phyloP scores from a whole-genome alignment of 2,329 filamentous ascomycete genomes.

The Alternaria arborescens region DNA sequence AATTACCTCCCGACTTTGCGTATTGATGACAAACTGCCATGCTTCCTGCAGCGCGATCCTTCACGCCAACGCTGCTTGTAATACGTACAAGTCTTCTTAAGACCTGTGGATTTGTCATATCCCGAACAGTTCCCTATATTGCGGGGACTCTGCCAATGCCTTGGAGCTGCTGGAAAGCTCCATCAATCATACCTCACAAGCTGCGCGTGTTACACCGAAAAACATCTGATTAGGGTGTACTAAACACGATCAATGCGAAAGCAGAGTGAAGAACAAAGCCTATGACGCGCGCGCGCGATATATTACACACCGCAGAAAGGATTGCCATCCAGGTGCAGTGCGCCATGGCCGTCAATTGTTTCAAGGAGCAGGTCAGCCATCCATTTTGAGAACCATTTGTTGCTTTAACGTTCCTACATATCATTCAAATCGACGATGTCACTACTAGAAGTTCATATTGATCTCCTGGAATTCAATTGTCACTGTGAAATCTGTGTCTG shows the following conservation, averaged over 20 bases:
- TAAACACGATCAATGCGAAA: not conserved
- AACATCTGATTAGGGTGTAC: not conserved
- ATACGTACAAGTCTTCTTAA: not conserved
- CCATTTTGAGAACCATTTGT: too few relatives aligned
- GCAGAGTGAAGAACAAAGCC: not conserved
- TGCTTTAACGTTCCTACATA: not conserved
- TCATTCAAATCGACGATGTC: not conserved
- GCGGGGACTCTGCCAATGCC: not conserved
- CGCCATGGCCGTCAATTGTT: not conserved
- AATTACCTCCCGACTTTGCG: not conserved
- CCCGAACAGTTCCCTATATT: not conserved
- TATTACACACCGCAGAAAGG: not conserved
- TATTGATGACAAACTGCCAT: not conserved
- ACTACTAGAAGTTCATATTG: not conserved
- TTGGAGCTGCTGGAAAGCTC: not conserved
- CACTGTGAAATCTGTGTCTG: not conserved
- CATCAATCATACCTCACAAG: not conserved
- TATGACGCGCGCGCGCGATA: not conserved
- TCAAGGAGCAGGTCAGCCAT: not conserved
- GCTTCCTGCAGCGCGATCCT: not conserved
- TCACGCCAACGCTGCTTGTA: not conserved
- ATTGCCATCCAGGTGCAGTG: not conserved
- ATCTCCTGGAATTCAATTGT: not conserved
- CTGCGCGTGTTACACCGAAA: not conserved
- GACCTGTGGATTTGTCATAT: not conserved